Percentiles rank a stretch among this genome's conserved stretches.
These are phyloP conservation scores for Silene conica DNA, from an alignment of 148 eudicot species.

Conservation along the genomic window DNA sequence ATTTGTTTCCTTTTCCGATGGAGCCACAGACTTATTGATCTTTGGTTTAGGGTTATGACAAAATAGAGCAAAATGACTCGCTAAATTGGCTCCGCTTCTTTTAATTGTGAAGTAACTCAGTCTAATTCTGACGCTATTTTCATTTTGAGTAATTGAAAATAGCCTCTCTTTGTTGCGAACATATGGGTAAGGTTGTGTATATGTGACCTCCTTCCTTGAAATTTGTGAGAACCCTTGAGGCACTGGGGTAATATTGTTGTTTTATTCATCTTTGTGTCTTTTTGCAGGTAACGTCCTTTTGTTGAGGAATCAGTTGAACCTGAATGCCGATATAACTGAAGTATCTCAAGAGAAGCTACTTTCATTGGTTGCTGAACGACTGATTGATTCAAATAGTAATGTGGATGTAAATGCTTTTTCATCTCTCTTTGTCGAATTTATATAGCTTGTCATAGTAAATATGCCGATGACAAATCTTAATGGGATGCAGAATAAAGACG, in stretches of 20 bases:
- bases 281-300: constrained; percentile 77
- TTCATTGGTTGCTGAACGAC: constrained; percentile 81
- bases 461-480: constrained; percentile 18
- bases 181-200: neutral
- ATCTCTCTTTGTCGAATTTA: neutral
- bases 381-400: constrained; percentile 82
- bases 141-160: neutral
- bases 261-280: neutral
- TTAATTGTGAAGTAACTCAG: neutral
- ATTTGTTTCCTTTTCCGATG: neutral
- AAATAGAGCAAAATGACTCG: neutral
- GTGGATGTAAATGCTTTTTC: constrained; percentile 43
- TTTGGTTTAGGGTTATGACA: neutral
- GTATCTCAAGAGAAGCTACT: constrained; percentile 94
- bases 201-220: too few relatives aligned
- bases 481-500: constrained; percentile 71
- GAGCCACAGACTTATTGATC: neutral
- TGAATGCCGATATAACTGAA: constrained; percentile 61
- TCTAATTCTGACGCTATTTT: neutral
- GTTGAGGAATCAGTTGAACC: constrained; percentile 69
- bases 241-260: neutral
- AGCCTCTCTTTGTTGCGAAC: constrained; percentile 1
- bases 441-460: neutral
- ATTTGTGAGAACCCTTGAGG: too few relatives aligned
- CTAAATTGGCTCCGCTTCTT: neutral